Percentiles rank a stretch among this genome's conserved stretches.
These are phyloP conservation scores for Lactarius deliciosus DNA, from an alignment of 768 basidiomycete species.

Conservation along the genomic window DNA sequence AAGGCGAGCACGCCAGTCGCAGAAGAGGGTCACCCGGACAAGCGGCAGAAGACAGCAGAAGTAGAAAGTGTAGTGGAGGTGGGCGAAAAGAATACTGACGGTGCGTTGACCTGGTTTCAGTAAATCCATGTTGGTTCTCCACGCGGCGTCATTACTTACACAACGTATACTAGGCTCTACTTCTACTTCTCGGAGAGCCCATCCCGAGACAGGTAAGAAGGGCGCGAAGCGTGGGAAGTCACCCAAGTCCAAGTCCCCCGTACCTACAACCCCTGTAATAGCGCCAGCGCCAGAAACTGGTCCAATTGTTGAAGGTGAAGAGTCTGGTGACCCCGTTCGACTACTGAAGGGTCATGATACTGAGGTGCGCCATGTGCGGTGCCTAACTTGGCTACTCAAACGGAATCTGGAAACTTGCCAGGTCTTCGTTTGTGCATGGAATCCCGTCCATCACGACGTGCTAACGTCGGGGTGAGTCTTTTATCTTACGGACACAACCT, in stretches of 20 bases:
- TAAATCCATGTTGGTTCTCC: constrained; percentile 35
- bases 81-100: constrained; percentile 36
- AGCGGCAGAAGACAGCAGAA: constrained; percentile 55
- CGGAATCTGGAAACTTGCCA: constrained; percentile 32
- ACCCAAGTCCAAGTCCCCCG: constrained; percentile 25
- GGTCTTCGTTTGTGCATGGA: constrained; percentile 84
- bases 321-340: constrained; percentile 18
- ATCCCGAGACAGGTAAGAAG: constrained; percentile 14
- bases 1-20: constrained; percentile 34
- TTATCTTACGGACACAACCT: not conserved
- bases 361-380: constrained; percentile 24
- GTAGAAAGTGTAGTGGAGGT: constrained; percentile 42
- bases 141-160: constrained; percentile 23
- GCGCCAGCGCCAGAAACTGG: not conserved
- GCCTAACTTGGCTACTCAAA: constrained; percentile 8
- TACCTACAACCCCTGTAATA: not conserved
- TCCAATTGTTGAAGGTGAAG: constrained; percentile 4
- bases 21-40: constrained; percentile 54
- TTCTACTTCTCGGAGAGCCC: constrained; percentile 6
- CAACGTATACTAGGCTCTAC: not conserved
- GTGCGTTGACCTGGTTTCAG: constrained; percentile 30
- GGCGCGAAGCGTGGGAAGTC: constrained; percentile 18
- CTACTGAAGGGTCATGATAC: constrained; percentile 48
- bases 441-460: constrained; percentile 57
- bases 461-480: constrained; percentile 69